phyloP scores from a whole-genome alignment of 2,329 filamentous ascomycete species.

The Camptophora hylomeconis region DNA sequence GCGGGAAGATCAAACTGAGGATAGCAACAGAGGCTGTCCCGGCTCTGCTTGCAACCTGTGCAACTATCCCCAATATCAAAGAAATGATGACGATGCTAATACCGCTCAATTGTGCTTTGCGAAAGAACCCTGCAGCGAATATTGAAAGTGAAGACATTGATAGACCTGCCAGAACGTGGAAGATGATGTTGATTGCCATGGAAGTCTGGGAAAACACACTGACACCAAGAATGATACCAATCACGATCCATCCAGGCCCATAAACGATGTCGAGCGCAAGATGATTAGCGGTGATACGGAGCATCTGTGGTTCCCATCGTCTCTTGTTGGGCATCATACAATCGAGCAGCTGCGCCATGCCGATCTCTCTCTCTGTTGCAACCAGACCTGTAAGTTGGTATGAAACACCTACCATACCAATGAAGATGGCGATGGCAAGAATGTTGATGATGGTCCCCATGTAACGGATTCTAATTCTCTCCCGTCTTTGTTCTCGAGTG shows the following conservation, averaged over 20 bases:
- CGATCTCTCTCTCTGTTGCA: conserved; percentile 71
- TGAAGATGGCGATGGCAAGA: conserved; percentile 65
- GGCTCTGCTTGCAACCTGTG: conserved; percentile 57
- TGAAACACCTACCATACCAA: conserved; percentile 65
- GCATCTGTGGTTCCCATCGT: conserved; percentile 64
- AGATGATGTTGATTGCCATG: conserved; percentile 54
- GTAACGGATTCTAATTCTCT: conserved; percentile 54
- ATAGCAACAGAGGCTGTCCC: conserved; percentile 52
- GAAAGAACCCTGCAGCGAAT: conserved; percentile 71
- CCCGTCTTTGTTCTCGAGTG: conserved; percentile 53
- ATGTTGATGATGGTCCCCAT: conserved; percentile 63
- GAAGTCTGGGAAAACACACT: conserved; percentile 56
- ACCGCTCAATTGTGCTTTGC: conserved; percentile 74
- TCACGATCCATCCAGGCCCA: conserved; percentile 68
- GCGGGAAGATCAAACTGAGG: conserved; percentile 65
- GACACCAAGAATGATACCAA: conserved; percentile 49
- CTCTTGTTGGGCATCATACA: conserved; percentile 73
- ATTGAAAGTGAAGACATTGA: conserved; percentile 69
- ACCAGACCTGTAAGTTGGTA: conserved; percentile 82
- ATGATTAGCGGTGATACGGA: conserved; percentile 67
- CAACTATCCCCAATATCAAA: conserved; percentile 66
- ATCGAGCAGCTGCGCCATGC: conserved; percentile 79
- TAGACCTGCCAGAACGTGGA: conserved; percentile 63
- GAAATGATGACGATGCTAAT: conserved; percentile 62
- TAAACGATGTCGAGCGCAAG: conserved; percentile 71